A percentile compares a stretch with the other conserved stretches of the same genome.
These are phyloP conservation scores for Backusella luteola DNA, from an alignment of 192 early-diverging fungal species.

Conservation along the genomic window DNA sequence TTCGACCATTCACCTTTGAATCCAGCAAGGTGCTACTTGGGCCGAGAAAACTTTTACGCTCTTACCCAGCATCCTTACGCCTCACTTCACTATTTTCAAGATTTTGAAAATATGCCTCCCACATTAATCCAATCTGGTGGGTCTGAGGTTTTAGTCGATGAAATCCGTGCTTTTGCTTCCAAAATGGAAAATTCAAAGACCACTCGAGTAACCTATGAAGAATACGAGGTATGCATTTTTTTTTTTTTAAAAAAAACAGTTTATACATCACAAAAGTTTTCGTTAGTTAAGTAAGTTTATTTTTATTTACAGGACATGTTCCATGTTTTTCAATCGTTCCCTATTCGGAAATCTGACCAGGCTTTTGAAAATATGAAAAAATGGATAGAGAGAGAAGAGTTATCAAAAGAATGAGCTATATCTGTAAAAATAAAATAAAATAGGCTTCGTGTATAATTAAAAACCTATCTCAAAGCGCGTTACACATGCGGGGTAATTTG, in stretches of 20 bases:
- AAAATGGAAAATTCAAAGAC: constrained; percentile 13
- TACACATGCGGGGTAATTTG: not conserved
- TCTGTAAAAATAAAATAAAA: not conserved
- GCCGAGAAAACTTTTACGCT: constrained; percentile 27
- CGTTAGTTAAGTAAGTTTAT: not conserved
- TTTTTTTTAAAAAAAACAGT: not conserved
- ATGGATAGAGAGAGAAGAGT: constrained; percentile 4
- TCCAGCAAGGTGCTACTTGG: constrained; percentile 41
- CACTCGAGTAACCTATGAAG: constrained; percentile 11
- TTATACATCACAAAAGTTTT: not conserved
- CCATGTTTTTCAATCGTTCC: constrained; percentile 25
- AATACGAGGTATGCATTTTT: constrained; percentile 15
- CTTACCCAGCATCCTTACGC: constrained; percentile 47
- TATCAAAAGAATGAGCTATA: not conserved
- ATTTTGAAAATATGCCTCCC: constrained; percentile 41
- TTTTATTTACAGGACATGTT: constrained; percentile 17
- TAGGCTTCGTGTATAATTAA: not conserved
- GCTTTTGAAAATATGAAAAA: constrained; percentile 17
- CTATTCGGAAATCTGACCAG: not conserved
- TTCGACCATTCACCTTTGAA: constrained; percentile 29
- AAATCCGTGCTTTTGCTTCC: constrained; percentile 31
- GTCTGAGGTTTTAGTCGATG: constrained; percentile 41
- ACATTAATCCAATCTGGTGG: constrained; percentile 49
- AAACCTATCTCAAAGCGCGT: not conserved
- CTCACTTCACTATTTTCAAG: constrained; percentile 41